A percentile compares a stretch with the other conserved stretches of the same genome.
phyloP scores from a whole-genome alignment of 192 early-diverging fungal species.

The Paraglomus occultum region DNA sequence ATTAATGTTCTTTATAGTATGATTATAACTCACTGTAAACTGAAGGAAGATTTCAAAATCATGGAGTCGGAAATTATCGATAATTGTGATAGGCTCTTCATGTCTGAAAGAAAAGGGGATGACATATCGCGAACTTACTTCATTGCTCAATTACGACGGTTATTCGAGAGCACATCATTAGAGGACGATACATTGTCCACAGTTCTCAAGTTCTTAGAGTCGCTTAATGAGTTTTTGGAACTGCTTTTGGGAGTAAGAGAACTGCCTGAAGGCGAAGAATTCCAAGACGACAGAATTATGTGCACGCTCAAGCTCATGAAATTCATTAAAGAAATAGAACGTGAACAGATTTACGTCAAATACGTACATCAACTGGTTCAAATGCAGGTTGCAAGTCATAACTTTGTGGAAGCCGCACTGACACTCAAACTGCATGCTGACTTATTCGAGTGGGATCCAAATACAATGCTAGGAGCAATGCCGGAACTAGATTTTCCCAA shows the following conservation, averaged over 20 bases:
- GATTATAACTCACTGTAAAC: constrained; percentile 34
- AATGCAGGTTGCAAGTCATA: constrained; percentile 52
- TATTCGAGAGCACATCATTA: constrained; percentile 17
- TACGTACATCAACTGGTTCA: constrained; percentile 63
- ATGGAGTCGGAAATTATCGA: constrained; percentile 38
- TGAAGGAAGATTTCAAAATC: constrained; percentile 30
- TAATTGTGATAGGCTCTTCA: constrained; percentile 39
- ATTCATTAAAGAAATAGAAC: constrained; percentile 59
- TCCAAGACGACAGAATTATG: constrained; percentile 61
- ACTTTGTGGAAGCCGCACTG: constrained; percentile 66
- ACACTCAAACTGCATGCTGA: constrained; percentile 67
- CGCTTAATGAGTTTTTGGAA: constrained; percentile 51
- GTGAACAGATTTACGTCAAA: constrained; percentile 62
- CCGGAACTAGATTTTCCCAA: constrained; percentile 51
- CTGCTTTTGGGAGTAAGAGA: constrained; percentile 53
- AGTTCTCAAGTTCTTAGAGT: constrained; percentile 42
- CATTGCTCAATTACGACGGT: constrained; percentile 32
- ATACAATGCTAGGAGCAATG: constrained; percentile 44
- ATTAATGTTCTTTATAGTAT: constrained; percentile 38
- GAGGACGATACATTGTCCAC: constrained; percentile 8
- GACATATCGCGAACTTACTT: constrained; percentile 28
- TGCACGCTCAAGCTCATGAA: constrained; percentile 60
- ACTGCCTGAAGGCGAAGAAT: constrained; percentile 51
- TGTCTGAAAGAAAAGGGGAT: constrained; percentile 43
- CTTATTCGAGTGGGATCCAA: constrained; percentile 60